phyloP scores from a whole-genome alignment of 2,329 filamentous ascomycete genomes.

The Phoma sp. region DNA sequence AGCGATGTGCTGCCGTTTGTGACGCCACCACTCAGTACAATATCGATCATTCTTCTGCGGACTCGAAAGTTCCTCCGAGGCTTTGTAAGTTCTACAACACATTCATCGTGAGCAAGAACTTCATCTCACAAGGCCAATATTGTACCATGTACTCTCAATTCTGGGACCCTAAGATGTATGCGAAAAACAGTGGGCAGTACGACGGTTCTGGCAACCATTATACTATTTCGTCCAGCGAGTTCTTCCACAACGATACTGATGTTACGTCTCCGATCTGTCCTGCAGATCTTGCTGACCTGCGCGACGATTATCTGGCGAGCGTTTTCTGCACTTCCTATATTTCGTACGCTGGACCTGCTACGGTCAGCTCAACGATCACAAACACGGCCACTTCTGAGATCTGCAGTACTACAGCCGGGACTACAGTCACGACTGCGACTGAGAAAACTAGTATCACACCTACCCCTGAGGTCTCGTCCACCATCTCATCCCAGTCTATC shows the following conservation, averaged over 20 bases:
- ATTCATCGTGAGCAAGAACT: constrained; percentile 39
- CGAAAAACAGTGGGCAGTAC: background rate
- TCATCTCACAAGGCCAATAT: constrained; percentile 38
- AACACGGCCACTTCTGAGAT: background rate
- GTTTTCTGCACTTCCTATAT: constrained; percentile 3
- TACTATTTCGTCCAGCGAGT: constrained; percentile 1
- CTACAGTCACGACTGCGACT: background rate
- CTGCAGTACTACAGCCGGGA: background rate
- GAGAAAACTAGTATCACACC: too few species aligned
- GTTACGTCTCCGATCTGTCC: background rate
- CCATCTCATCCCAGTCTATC: too few species aligned
- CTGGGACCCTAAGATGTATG: constrained; percentile 10
- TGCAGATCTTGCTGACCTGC: background rate
- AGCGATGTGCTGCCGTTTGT: background rate
- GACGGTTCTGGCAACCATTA: constrained; percentile 1
- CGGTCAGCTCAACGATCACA: background rate
- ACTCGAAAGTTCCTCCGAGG: background rate
- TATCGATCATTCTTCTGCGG: background rate
- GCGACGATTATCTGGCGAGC: background rate
- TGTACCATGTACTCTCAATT: constrained; percentile 27
- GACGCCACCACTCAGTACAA: background rate
- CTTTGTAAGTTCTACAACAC: constrained; percentile 43
- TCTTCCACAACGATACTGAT: background rate
- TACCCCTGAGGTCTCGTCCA: too few species aligned
- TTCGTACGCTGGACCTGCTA: background rate